A percentile compares a stretch with the other conserved stretches of the same genome.
Evolutionary conservation across 306 rosid species (phyloP).

Genomic region (Malus fusca): DNA sequence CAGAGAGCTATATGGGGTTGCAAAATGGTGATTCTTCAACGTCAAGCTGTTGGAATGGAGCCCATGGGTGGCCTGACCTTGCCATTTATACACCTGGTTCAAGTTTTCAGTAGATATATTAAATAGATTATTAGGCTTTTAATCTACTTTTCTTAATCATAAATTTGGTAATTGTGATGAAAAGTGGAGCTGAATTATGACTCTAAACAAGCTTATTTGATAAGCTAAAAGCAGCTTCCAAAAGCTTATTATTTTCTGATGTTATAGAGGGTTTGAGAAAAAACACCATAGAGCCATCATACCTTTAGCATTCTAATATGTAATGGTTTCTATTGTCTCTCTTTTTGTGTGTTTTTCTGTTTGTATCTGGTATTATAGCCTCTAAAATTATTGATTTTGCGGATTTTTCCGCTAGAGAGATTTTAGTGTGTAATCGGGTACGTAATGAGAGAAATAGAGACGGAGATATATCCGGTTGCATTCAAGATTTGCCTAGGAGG

Average conservation of each 20-base stretch:
- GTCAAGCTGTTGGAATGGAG: constrained; percentile 51
- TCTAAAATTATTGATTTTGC: not conserved
- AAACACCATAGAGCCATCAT: constrained; percentile 20
- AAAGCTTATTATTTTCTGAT: constrained; percentile 19
- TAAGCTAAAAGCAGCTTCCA: constrained; percentile 2
- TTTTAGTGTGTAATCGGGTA: too few relatives aligned
- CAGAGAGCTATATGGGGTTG: constrained; percentile 43
- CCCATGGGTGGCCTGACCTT: constrained; percentile 77
- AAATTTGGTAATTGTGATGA: not conserved
- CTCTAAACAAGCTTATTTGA: constrained; percentile 6
- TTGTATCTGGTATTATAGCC: constrained; percentile 13
- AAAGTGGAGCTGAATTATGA: constrained; percentile 15
- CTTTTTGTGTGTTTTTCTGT: constrained; percentile 17
- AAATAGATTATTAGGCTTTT: not conserved
- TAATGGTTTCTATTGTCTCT: constrained; percentile 5
- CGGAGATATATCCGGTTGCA: too few relatives aligned
- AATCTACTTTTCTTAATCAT: constrained; percentile 10
- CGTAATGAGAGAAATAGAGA: too few relatives aligned
- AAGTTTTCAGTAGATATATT: constrained; percentile 45
- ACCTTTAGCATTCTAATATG: constrained; percentile 20
- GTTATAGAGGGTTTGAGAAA: constrained; percentile 28
- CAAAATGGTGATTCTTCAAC: constrained; percentile 57
- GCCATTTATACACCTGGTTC: constrained; percentile 90
- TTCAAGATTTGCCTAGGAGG: not conserved
- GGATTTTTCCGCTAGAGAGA: not conserved